phyloP scores from a whole-genome alignment of 805 yeast genomes.

The Yamadazyma takamatsuzukensis region DNA sequence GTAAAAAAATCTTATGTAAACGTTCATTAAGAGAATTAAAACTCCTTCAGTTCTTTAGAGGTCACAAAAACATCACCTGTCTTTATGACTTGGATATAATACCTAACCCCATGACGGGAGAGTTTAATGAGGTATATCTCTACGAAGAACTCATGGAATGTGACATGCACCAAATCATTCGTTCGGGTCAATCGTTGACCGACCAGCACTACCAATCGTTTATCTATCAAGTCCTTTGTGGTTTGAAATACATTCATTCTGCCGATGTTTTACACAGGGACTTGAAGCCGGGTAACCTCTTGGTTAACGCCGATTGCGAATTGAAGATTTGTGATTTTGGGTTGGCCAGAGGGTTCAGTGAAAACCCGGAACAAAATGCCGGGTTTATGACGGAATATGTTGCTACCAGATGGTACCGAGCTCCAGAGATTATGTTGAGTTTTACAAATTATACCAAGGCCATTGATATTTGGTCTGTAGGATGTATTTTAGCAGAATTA shows the following conservation, averaged over 20 bases:
- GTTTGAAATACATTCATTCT: conserved; percentile 82
- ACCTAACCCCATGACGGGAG: conserved; percentile 54
- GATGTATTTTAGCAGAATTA: conserved; percentile 93
- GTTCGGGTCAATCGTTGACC: conserved; percentile 88
- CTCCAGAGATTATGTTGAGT: conserved; percentile 95
- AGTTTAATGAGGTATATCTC: conserved; percentile 85
- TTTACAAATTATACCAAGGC: conserved; percentile 95
- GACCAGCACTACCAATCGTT: conserved; percentile 95
- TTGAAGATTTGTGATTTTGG: conserved; percentile 96
- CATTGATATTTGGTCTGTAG: conserved; percentile 97
- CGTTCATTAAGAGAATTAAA: conserved; percentile 90
- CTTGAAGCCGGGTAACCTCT: conserved; percentile 86
- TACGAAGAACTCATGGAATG: conserved; percentile 98
- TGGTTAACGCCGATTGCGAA: conserved; percentile 96
- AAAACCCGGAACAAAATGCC: conserved; percentile 76
- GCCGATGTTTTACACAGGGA: conserved; percentile 94
- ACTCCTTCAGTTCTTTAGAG: conserved; percentile 85
- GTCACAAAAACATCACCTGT: conserved; percentile 95
- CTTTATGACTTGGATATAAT: conserved; percentile 92
- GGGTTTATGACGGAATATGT: conserved; percentile 98
- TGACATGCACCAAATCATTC: conserved; percentile 95
- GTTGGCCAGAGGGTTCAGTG: conserved; percentile 85
- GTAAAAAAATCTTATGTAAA: conserved; percentile 86
- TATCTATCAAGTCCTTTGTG: conserved; percentile 87
- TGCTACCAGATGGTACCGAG: conserved; percentile 98